Conservation (phyloP, 805 yeast species). For the Ogataea polymorpha region DNA sequence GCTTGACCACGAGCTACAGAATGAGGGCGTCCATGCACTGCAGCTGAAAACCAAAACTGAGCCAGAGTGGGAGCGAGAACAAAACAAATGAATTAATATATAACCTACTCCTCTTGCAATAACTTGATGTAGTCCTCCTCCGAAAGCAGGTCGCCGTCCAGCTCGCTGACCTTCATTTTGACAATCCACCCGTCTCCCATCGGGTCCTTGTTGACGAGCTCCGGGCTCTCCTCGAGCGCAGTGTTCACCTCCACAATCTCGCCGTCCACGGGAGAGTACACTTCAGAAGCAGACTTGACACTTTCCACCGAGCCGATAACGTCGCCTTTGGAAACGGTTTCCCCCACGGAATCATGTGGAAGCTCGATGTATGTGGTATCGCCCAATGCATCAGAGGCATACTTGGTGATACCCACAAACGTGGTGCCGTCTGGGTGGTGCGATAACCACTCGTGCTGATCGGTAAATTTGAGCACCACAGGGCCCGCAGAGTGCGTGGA, state of each 20-base stretch:
- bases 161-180: constrained; percentile 57
- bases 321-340: constrained; percentile 60
- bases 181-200: constrained; percentile 94
- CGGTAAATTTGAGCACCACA: constrained; percentile 61
- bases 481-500: constrained; percentile 40
- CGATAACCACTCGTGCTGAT: constrained; percentile 95
- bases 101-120: constrained; percentile 49
- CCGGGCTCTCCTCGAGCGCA: constrained; percentile 64
- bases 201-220: constrained; percentile 81
- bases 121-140: constrained; percentile 54
- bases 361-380: constrained; percentile 94
- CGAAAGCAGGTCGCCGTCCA: constrained; percentile 45
- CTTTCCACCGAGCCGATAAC: constrained; percentile 90
- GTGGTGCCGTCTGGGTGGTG: constrained; percentile 78
- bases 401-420: constrained; percentile 86
- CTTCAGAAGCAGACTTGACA: constrained; percentile 91
- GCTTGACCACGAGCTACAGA: constrained; percentile 67
- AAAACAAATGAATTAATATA: constrained; percentile 2
- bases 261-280: constrained; percentile 84
- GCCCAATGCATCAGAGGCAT: constrained; percentile 95
- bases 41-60: constrained; percentile 81
- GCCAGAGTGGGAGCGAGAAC: constrained; percentile 42
- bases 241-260: constrained; percentile 70
- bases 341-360: constrained; percentile 46
- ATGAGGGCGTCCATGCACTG: constrained; percentile 79